These are phyloP conservation scores for Leucogyrophana mollusca DNA, from an alignment of 768 basidiomycete genomes.

Conservation along the genomic window DNA sequence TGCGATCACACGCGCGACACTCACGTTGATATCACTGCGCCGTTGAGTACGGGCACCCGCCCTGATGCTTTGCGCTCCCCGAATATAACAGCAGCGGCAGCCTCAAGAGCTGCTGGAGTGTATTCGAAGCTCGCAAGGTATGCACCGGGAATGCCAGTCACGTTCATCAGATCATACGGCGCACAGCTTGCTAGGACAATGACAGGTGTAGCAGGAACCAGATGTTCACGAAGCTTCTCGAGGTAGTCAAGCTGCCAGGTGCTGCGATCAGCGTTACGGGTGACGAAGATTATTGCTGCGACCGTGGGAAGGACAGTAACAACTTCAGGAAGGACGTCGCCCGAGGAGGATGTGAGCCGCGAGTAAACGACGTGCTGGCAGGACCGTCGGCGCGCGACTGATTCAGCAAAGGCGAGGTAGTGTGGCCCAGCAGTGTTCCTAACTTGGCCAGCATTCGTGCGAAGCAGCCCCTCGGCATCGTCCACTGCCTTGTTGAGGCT, in stretches of 20 bases:
- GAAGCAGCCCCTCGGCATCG: slow-evolving; percentile 45
- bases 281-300: slow-evolving; percentile 43
- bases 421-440: slow-evolving; percentile 59
- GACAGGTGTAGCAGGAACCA: slow-evolving; percentile 28
- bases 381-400: slow-evolving; percentile 31
- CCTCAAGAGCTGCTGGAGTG: slow-evolving; percentile 48
- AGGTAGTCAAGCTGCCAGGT: slow-evolving; percentile 52
- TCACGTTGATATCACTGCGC: slow-evolving; percentile 18
- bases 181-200: slow-evolving; percentile 60
- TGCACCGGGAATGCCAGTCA: slow-evolving; percentile 24
- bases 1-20: too few species aligned
- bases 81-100: slow-evolving; percentile 43
- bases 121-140: slow-evolving; percentile 61
- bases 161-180: slow-evolving; percentile 58
- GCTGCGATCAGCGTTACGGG: slow-evolving; percentile 53
- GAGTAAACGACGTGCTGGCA: slow-evolving; percentile 50
- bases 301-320: slow-evolving; percentile 11
- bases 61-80: slow-evolving; percentile 22
- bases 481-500: slow-evolving; percentile 65
- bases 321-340: slow-evolving; percentile 3
- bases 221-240: slow-evolving; percentile 20
- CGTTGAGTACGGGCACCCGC: slow-evolving; percentile 13
- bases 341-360: slow-evolving; percentile 5
- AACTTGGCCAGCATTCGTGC: slow-evolving; percentile 39
- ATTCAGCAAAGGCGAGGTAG: slow-evolving; percentile 47